Evolutionary conservation across 2,329 filamentous ascomycete genomes (phyloP).

Genomic region (Penicillium psychrosexuale): DNA sequence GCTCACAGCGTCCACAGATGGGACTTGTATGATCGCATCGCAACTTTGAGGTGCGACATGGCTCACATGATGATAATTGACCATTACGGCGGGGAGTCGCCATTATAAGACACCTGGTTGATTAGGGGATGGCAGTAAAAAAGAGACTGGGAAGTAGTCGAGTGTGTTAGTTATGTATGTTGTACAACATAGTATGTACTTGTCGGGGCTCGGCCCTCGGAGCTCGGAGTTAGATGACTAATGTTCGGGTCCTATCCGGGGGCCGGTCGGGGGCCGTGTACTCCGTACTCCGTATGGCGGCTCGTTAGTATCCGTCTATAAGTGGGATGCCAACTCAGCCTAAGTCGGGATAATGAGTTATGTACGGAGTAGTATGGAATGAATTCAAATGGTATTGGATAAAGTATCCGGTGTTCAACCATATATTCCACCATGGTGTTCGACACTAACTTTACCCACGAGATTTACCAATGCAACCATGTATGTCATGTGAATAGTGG

Average conservation of each 20-base stretch:
- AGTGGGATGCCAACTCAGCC: no score
- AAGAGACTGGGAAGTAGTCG: not conserved
- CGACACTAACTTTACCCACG: no score
- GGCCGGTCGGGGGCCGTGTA: no score
- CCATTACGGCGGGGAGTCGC: conserved; percentile 4
- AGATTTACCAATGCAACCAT: no score
- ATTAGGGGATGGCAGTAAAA: not conserved
- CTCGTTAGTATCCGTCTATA: no score
- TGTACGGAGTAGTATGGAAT: no score
- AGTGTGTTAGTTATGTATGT: not conserved
- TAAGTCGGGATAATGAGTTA: no score
- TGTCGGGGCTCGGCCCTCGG: not conserved
- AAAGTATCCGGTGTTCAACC: no score
- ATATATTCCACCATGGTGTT: no score
- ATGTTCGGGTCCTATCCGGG: not conserved
- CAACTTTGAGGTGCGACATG: conserved; percentile 25
- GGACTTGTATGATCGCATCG: conserved; percentile 22
- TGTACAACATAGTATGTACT: not conserved
- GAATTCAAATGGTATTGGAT: no score
- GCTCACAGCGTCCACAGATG: conserved; percentile 1
- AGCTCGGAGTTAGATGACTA: not conserved
- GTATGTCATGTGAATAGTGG: no score
- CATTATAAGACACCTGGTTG: not conserved
- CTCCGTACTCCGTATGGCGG: no score
- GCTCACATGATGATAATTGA: conserved; percentile 23